Base-by-base conservation (phyloP, 2,329 filamentous ascomycete genomes). In the Onygenales sp. region DNA sequence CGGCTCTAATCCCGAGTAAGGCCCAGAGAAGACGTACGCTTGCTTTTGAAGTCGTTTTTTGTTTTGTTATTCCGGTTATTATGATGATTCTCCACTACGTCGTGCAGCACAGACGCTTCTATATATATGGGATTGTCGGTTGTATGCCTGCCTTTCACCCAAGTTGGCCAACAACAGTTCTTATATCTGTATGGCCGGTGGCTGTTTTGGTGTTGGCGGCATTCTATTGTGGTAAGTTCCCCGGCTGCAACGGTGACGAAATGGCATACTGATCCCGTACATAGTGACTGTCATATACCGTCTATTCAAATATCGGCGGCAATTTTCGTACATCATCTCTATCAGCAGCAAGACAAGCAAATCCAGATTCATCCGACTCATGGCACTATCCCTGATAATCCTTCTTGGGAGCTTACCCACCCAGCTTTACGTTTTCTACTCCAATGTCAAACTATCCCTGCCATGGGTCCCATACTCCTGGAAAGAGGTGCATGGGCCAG, bases 261-360 rank as follows among this genome's bases (percentile, higher is more conserved):
- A 39, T 31, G 27, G 36, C n/a, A 50, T 50, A 60, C 52, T 64
- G 53, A 58, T 47, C 10, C 51, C 43, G 50, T 36, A 11, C 27
- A 14, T 55, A 86, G 83, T 72, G 8, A 65, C 86, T 31, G 77
- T 86, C 4, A 63, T 85, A 33, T 69, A 75, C 55, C 82, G 84
- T n/a, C 74, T 87, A 36, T 73, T 75, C 62, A 77, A 73, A 53
- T 84, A 87, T 64, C 78, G 81, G 50, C 71, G 69, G 38, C 75
- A 81, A 51, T 83, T 87, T 59, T 72, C 75, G 31, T 66, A 72
- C 14, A 76, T 86, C 41, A 69, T 86, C 8, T 73, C 75, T 43
- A 74, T 69, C 21, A 69, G 67, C 39, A 75, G 74, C 53, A 77
- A 76, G 49, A 75, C 79, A 39, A 83, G 69, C 52, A 78, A 78